Conservation (phyloP, 306 rosid species). For the Castanea sativa region DNA sequence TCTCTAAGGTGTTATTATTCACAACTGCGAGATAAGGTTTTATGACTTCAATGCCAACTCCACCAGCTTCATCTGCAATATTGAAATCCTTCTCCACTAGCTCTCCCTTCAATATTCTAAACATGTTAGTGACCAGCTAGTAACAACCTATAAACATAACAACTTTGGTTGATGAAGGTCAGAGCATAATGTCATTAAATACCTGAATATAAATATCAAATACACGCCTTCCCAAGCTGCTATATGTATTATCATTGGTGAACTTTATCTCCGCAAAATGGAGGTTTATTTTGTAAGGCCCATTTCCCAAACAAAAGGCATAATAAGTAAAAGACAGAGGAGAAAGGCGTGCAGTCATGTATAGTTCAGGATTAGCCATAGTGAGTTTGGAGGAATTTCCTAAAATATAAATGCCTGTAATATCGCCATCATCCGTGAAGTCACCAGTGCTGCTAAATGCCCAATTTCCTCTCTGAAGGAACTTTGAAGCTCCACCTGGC, state of each 20-base stretch:
- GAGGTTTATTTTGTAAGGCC: constrained; percentile 38
- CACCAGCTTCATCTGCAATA: constrained; percentile 37
- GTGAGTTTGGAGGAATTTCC: constrained; percentile 21
- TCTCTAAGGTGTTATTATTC: constrained; percentile 26
- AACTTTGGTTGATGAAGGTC: background rate
- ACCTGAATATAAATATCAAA: constrained; percentile 50
- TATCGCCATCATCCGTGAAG: constrained; percentile 10
- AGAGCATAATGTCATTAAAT: background rate
- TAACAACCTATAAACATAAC: background rate
- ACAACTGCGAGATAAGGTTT: constrained; percentile 1
- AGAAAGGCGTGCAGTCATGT: constrained; percentile 47
- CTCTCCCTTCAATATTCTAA: constrained; percentile 22
- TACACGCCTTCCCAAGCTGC: constrained; percentile 52
- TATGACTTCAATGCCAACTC: constrained; percentile 9
- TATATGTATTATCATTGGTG: constrained; percentile 4
- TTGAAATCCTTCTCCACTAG: constrained; percentile 36
- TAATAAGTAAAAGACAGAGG: constrained; percentile 45
- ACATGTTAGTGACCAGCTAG: background rate
- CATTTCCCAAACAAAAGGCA: constrained; percentile 37
- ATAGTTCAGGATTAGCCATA: constrained; percentile 28
- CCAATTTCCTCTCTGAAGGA: constrained; percentile 19
- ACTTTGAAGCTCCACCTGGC: constrained; percentile 9
- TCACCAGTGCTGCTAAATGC: constrained; percentile 40
- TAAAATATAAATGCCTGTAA: background rate
- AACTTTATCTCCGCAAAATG: constrained; percentile 46